Evolutionary conservation across 1,284 basidiomycete species (phyloP).

Genomic region (Rhodotorula sp.): DNA sequence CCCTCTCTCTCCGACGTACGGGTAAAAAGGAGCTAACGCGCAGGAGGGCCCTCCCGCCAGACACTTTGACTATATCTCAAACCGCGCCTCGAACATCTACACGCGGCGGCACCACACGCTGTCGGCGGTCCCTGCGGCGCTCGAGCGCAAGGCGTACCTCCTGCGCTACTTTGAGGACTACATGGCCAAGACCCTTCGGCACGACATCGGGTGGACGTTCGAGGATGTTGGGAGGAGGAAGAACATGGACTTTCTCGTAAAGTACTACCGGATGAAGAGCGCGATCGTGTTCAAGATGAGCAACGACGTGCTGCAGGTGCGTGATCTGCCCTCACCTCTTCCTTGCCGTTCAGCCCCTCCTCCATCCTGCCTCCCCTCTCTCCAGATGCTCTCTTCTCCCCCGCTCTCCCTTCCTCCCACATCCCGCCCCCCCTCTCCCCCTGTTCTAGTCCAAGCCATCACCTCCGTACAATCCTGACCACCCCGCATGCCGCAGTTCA

Average conservation of each 20-base stretch:
- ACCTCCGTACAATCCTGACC: neutral
- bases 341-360: neutral
- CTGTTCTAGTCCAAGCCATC: no score
- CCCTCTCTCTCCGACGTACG: neutral
- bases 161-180: conserved; percentile 90
- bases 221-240: conserved; percentile 66
- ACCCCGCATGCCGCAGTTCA: conserved; percentile 68
- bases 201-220: conserved; percentile 77
- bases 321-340: no score
- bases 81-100: conserved; percentile 45
- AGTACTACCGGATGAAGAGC: conserved; percentile 93
- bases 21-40: neutral
- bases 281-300: conserved; percentile 95
- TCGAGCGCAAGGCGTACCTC: conserved; percentile 84
- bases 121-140: conserved; percentile 55
- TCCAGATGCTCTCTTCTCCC: neutral
- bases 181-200: conserved; percentile 82
- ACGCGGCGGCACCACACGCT: conserved; percentile 50
- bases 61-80: conserved; percentile 75
- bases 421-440: no score
- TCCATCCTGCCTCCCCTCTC: no score
- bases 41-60: conserved; percentile 53
- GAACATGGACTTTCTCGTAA: conserved; percentile 93
- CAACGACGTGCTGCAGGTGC: conserved; percentile 86
- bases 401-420: no score